A percentile compares a stretch with the other conserved stretches of the same genome.
These are phyloP conservation scores for Nakazawaea ishiwadae DNA, from an alignment of 805 yeast species.

Conservation along the genomic window DNA sequence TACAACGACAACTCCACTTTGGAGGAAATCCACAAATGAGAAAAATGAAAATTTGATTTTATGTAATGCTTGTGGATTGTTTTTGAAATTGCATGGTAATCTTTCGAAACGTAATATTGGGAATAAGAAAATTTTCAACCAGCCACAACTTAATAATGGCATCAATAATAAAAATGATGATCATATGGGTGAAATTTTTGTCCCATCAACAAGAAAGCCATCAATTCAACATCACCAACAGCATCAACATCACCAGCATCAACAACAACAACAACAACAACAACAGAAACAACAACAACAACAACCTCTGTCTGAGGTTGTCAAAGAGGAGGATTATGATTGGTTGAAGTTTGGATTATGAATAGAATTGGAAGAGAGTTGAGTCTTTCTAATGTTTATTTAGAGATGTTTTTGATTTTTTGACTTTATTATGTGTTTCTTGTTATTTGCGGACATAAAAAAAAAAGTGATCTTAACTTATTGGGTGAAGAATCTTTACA, in stretches of 20 bases:
- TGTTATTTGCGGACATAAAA: too few species aligned
- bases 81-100: constrained; percentile 83
- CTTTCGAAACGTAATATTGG: constrained; percentile 13
- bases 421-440: too few species aligned
- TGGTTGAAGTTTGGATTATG: constrained; percentile 31
- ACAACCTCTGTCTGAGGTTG: background rate
- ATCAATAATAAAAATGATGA: constrained; percentile 9
- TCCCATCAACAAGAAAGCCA: too few species aligned
- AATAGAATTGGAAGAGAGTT: constrained; percentile 1
- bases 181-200: constrained; percentile 13
- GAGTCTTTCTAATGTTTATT: background rate
- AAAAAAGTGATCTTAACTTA: too few species aligned
- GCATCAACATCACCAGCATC: constrained; percentile 8
- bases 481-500: too few species aligned
- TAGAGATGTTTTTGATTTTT: background rate
- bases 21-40: constrained; percentile 57
- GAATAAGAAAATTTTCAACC: constrained; percentile 17
- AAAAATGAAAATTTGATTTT: constrained; percentile 81
- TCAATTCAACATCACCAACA: constrained; percentile 1
- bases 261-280: constrained; percentile 1
- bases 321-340: constrained; percentile 28
- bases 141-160: constrained; percentile 22
- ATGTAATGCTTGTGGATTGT: constrained; percentile 92
- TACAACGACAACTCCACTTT: constrained; percentile 88
- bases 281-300: constrained; percentile 1